These are phyloP conservation scores for Knufia fluminis DNA, from an alignment of 2,329 filamentous ascomycete genomes.

Conservation along the genomic window DNA sequence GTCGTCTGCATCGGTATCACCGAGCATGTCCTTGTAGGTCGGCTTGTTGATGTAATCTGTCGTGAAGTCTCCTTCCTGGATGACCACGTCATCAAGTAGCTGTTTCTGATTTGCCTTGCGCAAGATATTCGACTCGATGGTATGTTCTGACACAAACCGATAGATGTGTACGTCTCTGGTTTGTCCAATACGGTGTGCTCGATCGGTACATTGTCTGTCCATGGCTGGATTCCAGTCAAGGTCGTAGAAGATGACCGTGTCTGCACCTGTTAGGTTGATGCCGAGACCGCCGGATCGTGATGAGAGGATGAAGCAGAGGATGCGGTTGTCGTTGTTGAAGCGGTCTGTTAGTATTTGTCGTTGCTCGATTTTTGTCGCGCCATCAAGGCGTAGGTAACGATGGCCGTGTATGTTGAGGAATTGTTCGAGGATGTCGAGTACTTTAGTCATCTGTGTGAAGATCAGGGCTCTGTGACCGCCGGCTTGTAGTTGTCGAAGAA, in stretches of 20 bases:
- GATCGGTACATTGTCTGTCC: slow-evolving; percentile 98
- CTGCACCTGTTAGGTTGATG: slow-evolving; percentile 92
- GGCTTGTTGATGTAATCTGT: slow-evolving; percentile 89
- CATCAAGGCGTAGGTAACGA: slow-evolving; percentile 91
- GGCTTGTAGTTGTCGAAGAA: slow-evolving; percentile 77
- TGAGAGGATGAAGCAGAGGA: slow-evolving; percentile 90
- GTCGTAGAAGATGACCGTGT: slow-evolving; percentile 98
- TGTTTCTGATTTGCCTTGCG: slow-evolving; percentile 96
- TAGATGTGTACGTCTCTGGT: slow-evolving; percentile 98
- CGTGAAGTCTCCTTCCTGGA: slow-evolving; percentile 95
- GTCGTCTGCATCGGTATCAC: slow-evolving; percentile 35
- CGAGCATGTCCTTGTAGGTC: slow-evolving; percentile 58
- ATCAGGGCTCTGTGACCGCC: slow-evolving; percentile 91
- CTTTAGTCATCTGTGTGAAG: slow-evolving; percentile 99
- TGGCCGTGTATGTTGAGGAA: slow-evolving; percentile 97
- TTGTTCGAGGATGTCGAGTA: slow-evolving; percentile 91
- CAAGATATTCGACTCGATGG: slow-evolving; percentile 95
- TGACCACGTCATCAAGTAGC: slow-evolving; percentile 94
- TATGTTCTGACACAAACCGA: slow-evolving; percentile 83
- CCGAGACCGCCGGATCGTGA: slow-evolving; percentile 89
- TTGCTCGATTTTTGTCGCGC: slow-evolving; percentile 92
- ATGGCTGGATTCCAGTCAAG: slow-evolving; percentile 99
- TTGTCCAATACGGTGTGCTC: slow-evolving; percentile 93
- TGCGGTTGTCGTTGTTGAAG: slow-evolving; percentile 90
- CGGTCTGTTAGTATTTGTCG: slow-evolving; percentile 90